Base-by-base conservation (phyloP, 352 stramenopile species). In the Plasmopara halstedii region DNA sequence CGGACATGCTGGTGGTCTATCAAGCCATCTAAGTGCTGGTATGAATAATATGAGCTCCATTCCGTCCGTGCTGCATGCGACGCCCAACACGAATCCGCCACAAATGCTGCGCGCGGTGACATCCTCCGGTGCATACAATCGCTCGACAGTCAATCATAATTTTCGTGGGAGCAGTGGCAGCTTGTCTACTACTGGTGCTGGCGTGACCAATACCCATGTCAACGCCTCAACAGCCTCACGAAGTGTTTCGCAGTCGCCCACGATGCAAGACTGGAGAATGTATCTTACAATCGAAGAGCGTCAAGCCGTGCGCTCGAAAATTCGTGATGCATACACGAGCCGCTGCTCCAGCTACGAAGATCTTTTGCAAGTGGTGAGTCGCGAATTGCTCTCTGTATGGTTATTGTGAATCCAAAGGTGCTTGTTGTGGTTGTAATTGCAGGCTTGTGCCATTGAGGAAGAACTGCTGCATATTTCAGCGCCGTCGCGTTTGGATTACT, bases 241-340 rank as follows among this genome's bases (percentile, higher is more conserved):
- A 25, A 86, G 73, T 36, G 57, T 83, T 6, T 83, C 70, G 20
- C 67, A 85, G 63, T 78, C 69, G 9, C 62, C 64, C 3, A 78
- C 60, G 18, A 89, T 89, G 78, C 76, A 88, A 58, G 81, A 94
- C 56, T 94, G 83, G 83, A 68, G 83, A 35, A 91, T 88, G 80
- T 92, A 89, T 48, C 53, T 94, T 46, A 94, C 80, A n/a, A 90
- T 94, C 53, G 83, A 94, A 58, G 83, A 94, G 58, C 80, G 83
- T 31, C 80, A 91, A 62, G 78, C 81, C 32, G 78, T 94, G 46
- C 80, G 83, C 26, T 87, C 77, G 38, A 91, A 91, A 70, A 92
- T 94, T 37, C 71, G 73, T 4, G 79, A 92, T 44, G 83, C 83
- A 5, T 94, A 94, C 62, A 89, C 66, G 19, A 91, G 71, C 48